phyloP scores from a whole-genome alignment of 257 asterid genomes.

The Jaltomata sinuosa region DNA sequence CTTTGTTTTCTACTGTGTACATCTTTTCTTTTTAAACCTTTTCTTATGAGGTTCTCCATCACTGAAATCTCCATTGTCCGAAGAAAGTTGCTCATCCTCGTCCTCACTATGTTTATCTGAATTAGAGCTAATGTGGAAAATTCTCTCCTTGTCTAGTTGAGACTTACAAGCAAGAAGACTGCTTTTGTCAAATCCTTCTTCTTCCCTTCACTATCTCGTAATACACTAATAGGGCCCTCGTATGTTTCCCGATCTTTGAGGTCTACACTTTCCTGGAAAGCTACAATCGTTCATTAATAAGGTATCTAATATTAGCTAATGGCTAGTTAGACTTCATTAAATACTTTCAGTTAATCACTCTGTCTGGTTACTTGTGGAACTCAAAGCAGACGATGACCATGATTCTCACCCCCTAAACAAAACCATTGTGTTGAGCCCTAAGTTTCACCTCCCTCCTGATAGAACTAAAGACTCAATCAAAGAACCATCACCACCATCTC shows the following conservation, averaged over 20 bases:
- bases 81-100: conserved; percentile 22
- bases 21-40: conserved; percentile 18
- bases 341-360: too few species aligned
- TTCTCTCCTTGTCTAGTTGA: conserved; percentile 11
- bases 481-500: too few species aligned
- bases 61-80: conserved; percentile 35
- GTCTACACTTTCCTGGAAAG: conserved; percentile 57
- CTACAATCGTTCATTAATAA: neutral
- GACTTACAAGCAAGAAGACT: conserved; percentile 38
- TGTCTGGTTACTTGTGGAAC: too few species aligned
- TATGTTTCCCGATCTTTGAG: conserved; percentile 46
- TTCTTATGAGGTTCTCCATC: conserved; percentile 7
- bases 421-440: too few species aligned
- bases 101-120: conserved; percentile 31
- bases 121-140: conserved; percentile 13
- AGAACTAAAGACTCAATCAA: too few species aligned
- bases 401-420: too few species aligned
- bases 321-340: too few species aligned
- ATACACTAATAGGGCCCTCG: conserved; percentile 77
- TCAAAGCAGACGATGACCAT: too few species aligned
- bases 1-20: conserved; percentile 12
- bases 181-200: conserved; percentile 26
- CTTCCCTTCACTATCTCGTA: conserved; percentile 39
- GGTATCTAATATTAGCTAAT: too few species aligned
- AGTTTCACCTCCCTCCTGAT: too few species aligned